A percentile compares a stretch with the other conserved stretches of the same genome.
Evolutionary conservation across 805 yeast species (phyloP).

Genomic region (Blastobotrys americana): DNA sequence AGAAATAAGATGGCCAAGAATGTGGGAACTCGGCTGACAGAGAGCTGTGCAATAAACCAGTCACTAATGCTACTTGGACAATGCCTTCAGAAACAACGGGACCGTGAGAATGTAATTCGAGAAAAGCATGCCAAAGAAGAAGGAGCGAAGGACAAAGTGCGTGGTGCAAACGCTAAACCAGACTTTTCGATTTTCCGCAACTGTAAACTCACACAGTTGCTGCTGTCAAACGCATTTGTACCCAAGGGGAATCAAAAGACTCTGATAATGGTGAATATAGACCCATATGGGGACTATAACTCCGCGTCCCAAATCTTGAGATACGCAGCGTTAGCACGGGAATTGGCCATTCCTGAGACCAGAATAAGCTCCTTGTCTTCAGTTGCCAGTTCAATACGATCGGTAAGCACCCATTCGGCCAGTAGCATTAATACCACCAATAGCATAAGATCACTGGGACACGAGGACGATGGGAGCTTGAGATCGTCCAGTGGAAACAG

Average conservation of each 20-base stretch:
- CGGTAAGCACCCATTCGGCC: conserved; percentile 2
- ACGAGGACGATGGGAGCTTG: background rate
- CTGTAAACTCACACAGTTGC: conserved; percentile 42
- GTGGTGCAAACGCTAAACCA: conserved; percentile 20
- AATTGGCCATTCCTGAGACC: conserved; percentile 18
- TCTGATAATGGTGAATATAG: conserved; percentile 34
- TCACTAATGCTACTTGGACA: conserved; percentile 46
- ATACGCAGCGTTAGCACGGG: conserved; percentile 26
- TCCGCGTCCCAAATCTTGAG: conserved; percentile 29
- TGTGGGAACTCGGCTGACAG: conserved; percentile 39
- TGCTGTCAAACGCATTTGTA: conserved; percentile 40
- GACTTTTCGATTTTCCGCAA: conserved; percentile 41
- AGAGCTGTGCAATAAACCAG: conserved; percentile 43
- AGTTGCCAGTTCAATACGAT: conserved; percentile 5
- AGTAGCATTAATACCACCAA: background rate
- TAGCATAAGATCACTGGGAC: background rate
- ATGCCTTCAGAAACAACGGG: conserved; percentile 37
- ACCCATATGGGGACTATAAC: conserved; percentile 35
- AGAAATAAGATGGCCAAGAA: conserved; percentile 42
- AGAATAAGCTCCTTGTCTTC: conserved; percentile 13
- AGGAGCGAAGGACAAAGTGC: background rate
- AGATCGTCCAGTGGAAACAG: background rate
- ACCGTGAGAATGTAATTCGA: conserved; percentile 12
- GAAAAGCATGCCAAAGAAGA: conserved; percentile 23
- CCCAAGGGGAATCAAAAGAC: conserved; percentile 26